Base-by-base conservation (phyloP, 2,329 filamentous ascomycete genomes). In the Tolypocladium album region DNA sequence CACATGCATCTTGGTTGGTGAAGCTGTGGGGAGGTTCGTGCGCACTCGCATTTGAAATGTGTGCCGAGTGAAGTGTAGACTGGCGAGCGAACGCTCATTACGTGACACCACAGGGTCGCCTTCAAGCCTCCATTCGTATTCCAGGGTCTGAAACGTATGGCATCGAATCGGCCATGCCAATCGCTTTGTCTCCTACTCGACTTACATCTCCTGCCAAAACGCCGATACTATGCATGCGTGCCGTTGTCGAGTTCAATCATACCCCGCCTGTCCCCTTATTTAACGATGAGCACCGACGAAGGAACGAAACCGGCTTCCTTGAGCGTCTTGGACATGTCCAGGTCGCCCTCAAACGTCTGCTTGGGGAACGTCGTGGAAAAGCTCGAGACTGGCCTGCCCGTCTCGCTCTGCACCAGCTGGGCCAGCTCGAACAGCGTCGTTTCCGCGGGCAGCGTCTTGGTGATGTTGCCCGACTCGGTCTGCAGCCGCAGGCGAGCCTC, bases 361-460 rank as follows among this genome's bases (percentile, higher is more conserved):
- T 84, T 86, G 0, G 94, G 94, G 68, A 95, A 97, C 24, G 87
- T 97, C 67, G 88, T 89, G 1, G 88, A 85, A 71, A 99, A 97
- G 67, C 85, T 91, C 31, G 79, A 82, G 17, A 95, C 88, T 3
- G 84, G 75, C 6, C 83, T 73, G 0, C 89, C 90, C 57, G 83
- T 86, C 70, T 97, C 90, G 57, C 82, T 74, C 70, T 85, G 78
- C 31, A 99, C 71, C 61, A 87, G 82, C 67, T 92, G 85, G 0
- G 90, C 92, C 57, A 99, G 87, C 76, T 99, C 93, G 67, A 96
- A 96, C 13, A 99, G 77, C 0, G 94, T 97, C 3, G 92, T 95
- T 61, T 95, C 90, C 7, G 90, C 92, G 0, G 91, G 87, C 64
- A 96, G 86, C 0, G 89, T 93, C 82, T 96, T 97, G 76, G 88